These are phyloP conservation scores for Phascolomyces articulosus DNA, from an alignment of 371 early-diverging fungal species.

Conservation along the genomic window DNA sequence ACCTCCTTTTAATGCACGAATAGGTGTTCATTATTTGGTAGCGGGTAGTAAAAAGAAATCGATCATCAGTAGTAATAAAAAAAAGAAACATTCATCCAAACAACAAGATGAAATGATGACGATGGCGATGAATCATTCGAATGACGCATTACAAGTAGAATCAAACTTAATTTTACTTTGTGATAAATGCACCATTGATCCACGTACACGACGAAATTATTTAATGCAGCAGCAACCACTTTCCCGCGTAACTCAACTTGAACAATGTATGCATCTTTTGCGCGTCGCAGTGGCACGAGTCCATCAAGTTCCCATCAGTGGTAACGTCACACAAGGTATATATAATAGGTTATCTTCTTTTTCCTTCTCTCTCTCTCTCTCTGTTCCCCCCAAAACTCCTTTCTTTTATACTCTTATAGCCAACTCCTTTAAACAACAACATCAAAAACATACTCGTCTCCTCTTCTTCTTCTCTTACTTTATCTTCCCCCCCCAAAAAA, in stretches of 20 bases:
- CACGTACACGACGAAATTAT: conserved; percentile 20
- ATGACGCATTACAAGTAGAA: not conserved
- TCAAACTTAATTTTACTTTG: conserved; percentile 20
- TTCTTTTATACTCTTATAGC: no score
- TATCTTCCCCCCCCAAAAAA: conserved; percentile 6
- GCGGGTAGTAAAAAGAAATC: not conserved
- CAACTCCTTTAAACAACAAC: no score
- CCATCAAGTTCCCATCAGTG: not conserved
- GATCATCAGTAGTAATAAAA: not conserved
- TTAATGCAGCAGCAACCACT: conserved; percentile 55
- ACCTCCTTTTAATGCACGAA: conserved; percentile 46
- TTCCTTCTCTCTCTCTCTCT: no score
- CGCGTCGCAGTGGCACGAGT: conserved; percentile 77
- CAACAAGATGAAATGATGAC: no score
- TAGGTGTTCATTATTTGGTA: conserved; percentile 7
- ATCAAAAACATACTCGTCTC: no score
- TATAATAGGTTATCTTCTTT: not conserved
- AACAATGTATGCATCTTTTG: conserved; percentile 84
- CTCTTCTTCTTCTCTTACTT: not conserved
- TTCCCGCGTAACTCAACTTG: conserved; percentile 73
- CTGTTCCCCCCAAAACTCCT: no score
- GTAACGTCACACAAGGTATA: not conserved
- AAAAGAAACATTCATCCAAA: not conserved
- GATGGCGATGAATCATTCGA: not conserved
- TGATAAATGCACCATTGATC: conserved; percentile 45